Conservation (phyloP, 2,329 filamentous ascomycete species). For the Dactylellina drechsleri region DNA sequence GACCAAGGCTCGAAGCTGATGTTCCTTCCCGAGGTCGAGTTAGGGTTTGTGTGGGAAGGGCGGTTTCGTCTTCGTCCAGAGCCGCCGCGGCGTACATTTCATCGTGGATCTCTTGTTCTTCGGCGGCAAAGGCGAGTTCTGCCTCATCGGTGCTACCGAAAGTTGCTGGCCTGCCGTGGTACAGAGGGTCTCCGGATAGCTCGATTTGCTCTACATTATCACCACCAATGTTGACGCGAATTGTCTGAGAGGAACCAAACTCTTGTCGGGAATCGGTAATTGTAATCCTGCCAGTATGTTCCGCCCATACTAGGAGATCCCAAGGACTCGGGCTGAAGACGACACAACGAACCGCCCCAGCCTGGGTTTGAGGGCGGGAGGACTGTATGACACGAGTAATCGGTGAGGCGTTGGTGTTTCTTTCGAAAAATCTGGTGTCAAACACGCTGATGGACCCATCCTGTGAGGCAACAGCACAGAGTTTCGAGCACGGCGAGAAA, state of each 20-base stretch:
- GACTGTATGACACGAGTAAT: constrained; percentile 81
- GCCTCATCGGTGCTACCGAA: constrained; percentile 50
- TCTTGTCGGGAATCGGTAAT: constrained; percentile 77
- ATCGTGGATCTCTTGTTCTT: constrained; percentile 50
- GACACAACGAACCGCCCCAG: constrained; percentile 89
- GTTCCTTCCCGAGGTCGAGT: constrained; percentile 50
- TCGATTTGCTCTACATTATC: constrained; percentile 60
- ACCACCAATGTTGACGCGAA: constrained; percentile 71
- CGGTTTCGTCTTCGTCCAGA: constrained; percentile 50
- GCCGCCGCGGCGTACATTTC: constrained; percentile 53
- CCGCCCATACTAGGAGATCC: constrained; percentile 92
- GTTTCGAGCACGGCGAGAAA: constrained; percentile 76
- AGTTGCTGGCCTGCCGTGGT: constrained; percentile 44
- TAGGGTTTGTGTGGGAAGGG: constrained; percentile 45
- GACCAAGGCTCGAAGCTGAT: constrained; percentile 37
- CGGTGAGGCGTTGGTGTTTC: constrained; percentile 66
- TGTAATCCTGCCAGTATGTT: constrained; percentile 81
- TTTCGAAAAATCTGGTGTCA: constrained; percentile 64
- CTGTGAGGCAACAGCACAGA: constrained; percentile 81
- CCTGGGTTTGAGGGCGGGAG: constrained; percentile 74
- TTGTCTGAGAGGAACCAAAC: constrained; percentile 74
- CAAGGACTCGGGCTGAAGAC: constrained; percentile 88
- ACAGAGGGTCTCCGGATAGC: constrained; percentile 54
- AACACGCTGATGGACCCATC: constrained; percentile 82
- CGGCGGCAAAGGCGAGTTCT: constrained; percentile 45